Evolutionary conservation across 2,329 filamentous ascomycete genomes (phyloP).

Genomic region (Fusarium coffeatum): DNA sequence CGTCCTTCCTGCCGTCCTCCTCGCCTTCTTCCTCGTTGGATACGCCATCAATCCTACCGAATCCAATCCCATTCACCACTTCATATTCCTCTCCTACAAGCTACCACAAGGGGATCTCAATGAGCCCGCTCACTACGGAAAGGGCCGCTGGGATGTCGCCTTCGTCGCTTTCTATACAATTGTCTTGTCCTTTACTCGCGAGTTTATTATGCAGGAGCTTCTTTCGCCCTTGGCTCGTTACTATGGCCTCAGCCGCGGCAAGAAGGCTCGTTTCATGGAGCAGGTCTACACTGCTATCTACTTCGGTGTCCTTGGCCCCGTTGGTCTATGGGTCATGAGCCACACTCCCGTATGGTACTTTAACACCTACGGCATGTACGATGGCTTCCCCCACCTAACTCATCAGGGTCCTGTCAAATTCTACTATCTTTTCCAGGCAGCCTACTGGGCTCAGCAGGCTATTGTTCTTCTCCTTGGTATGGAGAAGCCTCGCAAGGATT

Average conservation of each 20-base stretch:
- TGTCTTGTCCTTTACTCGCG: constrained; percentile 90
- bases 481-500: constrained; percentile 95
- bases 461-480: constrained; percentile 87
- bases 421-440: constrained; percentile 94
- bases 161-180: constrained; percentile 92
- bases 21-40: constrained; percentile 70
- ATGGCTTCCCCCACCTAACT: constrained; percentile 83
- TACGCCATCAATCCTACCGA: constrained; percentile 82
- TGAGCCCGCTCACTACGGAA: constrained; percentile 79
- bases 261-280: constrained; percentile 94
- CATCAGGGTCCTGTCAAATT: constrained; percentile 89
- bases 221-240: constrained; percentile 79
- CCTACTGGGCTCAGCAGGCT: constrained; percentile 95
- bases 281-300: constrained; percentile 95
- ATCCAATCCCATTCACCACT: constrained; percentile 81
- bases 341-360: constrained; percentile 96
- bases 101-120: constrained; percentile 62
- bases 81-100: constrained; percentile 91
- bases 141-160: constrained; percentile 86
- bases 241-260: constrained; percentile 78
- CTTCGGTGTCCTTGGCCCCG: constrained; percentile 84
- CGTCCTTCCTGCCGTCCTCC: constrained; percentile 74
- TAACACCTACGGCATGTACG: constrained; percentile 91
- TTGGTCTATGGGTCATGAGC: constrained; percentile 90
- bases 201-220: constrained; percentile 94